Conservation (phyloP, 345 rosid species). For the Acer saccharum region DNA sequence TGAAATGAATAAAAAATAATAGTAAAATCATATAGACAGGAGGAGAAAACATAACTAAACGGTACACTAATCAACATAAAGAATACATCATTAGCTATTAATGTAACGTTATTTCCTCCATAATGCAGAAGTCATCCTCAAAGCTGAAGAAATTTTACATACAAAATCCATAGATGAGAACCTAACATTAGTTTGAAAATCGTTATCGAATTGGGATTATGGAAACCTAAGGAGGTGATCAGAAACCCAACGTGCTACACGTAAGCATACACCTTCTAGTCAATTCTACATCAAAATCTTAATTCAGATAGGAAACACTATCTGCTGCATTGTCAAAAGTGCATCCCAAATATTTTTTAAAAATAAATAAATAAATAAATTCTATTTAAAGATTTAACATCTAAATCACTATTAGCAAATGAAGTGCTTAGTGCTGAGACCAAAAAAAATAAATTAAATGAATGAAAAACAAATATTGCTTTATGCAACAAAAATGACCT, state of each 20-base stretch:
- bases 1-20: not conserved
- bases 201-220: not conserved
- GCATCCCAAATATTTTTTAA: not conserved
- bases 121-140: not conserved
- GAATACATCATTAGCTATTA: not conserved
- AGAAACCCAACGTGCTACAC: not conserved
- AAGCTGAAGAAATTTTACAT: not conserved
- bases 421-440: not conserved
- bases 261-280: not conserved
- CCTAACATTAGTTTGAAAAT: not conserved
- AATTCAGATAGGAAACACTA: not conserved
- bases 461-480: not conserved
- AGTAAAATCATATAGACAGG: not conserved
- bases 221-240: not conserved
- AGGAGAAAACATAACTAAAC: not conserved
- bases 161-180: not conserved
- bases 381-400: not conserved
- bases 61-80: not conserved
- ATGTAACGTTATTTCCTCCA: not conserved
- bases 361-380: not conserved
- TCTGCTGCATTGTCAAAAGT: not conserved
- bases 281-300: not conserved
- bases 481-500: conserved; percentile 22
- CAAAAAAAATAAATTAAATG: not conserved
- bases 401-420: not conserved